A percentile compares a stretch with the other conserved stretches of the same genome.
phyloP scores from a whole-genome alignment of 768 basidiomycete genomes.

The Pulveroboletus sp. region DNA sequence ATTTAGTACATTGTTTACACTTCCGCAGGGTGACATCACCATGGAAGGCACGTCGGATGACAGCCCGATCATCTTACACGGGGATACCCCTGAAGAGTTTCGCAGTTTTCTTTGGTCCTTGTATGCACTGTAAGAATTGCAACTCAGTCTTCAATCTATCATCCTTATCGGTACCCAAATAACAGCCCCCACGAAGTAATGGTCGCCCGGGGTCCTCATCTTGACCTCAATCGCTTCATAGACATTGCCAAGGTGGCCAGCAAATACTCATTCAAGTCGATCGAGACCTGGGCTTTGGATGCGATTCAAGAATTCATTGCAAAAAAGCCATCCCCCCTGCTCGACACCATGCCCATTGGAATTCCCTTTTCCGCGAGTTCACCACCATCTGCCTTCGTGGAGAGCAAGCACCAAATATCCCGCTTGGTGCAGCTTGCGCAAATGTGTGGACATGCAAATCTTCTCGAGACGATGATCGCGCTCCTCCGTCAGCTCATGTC shows the following conservation, averaged over 20 bases:
- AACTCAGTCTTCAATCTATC: background rate
- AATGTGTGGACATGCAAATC: constrained; percentile 57
- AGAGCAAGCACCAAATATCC: constrained; percentile 49
- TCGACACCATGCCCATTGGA: constrained; percentile 38
- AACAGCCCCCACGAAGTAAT: constrained; percentile 61
- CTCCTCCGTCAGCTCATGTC: constrained; percentile 62
- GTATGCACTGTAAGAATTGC: constrained; percentile 62
- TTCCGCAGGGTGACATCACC: constrained; percentile 54
- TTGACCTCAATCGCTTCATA: constrained; percentile 53
- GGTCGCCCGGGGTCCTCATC: constrained; percentile 42
- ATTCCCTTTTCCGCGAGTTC: constrained; percentile 21
- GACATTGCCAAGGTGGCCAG: constrained; percentile 65
- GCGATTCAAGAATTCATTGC: constrained; percentile 69
- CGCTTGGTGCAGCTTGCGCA: constrained; percentile 65
- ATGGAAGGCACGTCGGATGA: constrained; percentile 63
- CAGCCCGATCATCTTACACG: constrained; percentile 59
- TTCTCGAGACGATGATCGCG: constrained; percentile 58
- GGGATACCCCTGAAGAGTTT: constrained; percentile 66
- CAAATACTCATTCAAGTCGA: constrained; percentile 73
- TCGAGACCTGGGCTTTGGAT: constrained; percentile 74
- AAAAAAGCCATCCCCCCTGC: constrained; percentile 52
- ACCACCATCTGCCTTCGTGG: constrained; percentile 36
- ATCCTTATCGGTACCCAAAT: constrained; percentile 1
- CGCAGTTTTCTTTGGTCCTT: constrained; percentile 72
- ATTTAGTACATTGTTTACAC: constrained; percentile 63